Evolutionary conservation across 169 alveolate genomes (phyloP), one percentile per base, ranked within the genome.

Genomic region (Plasmodium vinckei): DNA sequence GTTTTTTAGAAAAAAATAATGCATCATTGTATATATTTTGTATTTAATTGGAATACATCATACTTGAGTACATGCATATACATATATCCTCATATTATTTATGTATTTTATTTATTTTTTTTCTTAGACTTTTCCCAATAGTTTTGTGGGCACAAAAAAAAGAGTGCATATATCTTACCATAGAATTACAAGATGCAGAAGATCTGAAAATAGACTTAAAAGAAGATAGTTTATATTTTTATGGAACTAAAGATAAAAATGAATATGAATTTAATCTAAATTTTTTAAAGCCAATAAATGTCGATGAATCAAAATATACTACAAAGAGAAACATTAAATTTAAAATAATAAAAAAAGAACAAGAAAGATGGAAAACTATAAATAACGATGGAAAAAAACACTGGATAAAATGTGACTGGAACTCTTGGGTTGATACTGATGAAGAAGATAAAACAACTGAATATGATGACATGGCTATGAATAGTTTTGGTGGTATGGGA

Each of bases 351-450:
- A 93, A 93, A 87, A 82, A 72, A 25, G 95, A 92, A 49, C 72
- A 84, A 53, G 96, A 89, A 64, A 90, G 92, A 87, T 93, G 96
- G 96, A 87, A 94, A 57, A 60, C 95, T 9, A 79, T 93, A 72
- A 92, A 93, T 94, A 51, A 72, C 17, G 94, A 92, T 61, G 96
- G 96, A 47, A 93, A 93, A 87, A 93, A 93, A 72, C 96, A 93
- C 67, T 93, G 94, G 93, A 68, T 93, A 67, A 93, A 93, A 44
- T 88, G 93, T 88, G 94, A 93, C 92, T 93, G 96, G 96, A 93
- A 93, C 79, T 77, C 88, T 6, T 93, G 96, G 96, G 94, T 93
- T 42, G 96, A 93, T 75, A 92, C 96, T 10, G 96, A 93, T 67
- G 96, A 93, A 61, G 96, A 73, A 64, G 90, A 92, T 60, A 92